A percentile compares a stretch with the other conserved stretches of the same genome.
Conservation (phyloP, 179 eudicot genomes). For the Beta lomatogona region DNA sequence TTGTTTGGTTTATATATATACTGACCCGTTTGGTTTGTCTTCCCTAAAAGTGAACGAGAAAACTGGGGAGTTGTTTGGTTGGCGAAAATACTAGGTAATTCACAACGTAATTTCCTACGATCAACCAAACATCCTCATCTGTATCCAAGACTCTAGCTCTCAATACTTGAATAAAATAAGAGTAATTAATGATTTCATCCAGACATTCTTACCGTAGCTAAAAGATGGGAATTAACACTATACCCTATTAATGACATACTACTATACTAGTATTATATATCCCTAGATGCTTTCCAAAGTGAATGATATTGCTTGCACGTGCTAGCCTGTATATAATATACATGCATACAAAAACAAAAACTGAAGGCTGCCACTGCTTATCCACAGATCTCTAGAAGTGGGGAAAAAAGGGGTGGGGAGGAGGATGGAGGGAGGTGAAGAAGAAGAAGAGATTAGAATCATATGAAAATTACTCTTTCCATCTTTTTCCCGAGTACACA, state of each 20-base stretch:
- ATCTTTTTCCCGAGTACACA: constrained; percentile 28
- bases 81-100: neutral
- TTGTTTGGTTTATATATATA: neutral
- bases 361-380: constrained; percentile 40
- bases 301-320: constrained; percentile 43
- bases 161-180: neutral
- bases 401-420: constrained; percentile 19
- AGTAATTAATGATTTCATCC: neutral
- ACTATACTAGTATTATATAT: neutral
- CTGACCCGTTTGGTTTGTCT: no score
- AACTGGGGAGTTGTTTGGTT: neutral
- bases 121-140: neutral
- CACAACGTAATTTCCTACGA: neutral
- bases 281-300: constrained; percentile 40
- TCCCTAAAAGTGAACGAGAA: no score
- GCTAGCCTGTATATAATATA: constrained; percentile 29
- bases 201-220: constrained; percentile 39
- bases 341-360: constrained; percentile 41
- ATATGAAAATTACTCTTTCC: constrained; percentile 30
- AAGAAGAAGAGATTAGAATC: constrained; percentile 4
- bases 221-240: constrained; percentile 33
- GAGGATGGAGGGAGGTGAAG: constrained; percentile 13
- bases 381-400: constrained; percentile 44
- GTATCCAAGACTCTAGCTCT: neutral
- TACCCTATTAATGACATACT: constrained; percentile 27